These are phyloP conservation scores for Boletus bicolor DNA, from an alignment of 768 basidiomycete genomes.

Conservation along the genomic window DNA sequence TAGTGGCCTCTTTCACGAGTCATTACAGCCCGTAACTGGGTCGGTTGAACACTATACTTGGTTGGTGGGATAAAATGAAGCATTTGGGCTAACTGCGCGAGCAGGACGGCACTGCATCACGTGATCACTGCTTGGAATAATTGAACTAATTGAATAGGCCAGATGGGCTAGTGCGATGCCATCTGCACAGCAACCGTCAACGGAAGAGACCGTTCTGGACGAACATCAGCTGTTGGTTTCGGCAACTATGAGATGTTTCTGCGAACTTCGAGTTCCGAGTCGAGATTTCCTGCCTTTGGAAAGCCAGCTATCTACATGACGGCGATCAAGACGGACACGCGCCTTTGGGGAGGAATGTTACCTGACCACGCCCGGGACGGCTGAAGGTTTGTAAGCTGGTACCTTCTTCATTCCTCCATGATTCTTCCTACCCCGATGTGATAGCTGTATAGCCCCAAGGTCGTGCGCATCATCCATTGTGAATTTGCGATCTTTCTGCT, in stretches of 20 bases:
- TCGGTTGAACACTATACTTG: not conserved
- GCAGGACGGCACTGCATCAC: not conserved
- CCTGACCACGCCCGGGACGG: not conserved
- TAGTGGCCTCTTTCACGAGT: conserved; percentile 22
- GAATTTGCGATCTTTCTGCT: not conserved
- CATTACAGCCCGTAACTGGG: conserved; percentile 16
- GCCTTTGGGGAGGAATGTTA: conserved; percentile 11
- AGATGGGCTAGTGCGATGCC: not conserved
- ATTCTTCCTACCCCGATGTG: conserved; percentile 20
- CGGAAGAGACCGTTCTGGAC: not conserved
- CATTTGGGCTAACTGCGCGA: no score
- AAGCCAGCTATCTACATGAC: conserved; percentile 4
- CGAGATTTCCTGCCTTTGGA: conserved; percentile 8
- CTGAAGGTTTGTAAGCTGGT: conserved; percentile 12
- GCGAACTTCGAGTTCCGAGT: conserved; percentile 3
- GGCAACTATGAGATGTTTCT: not conserved
- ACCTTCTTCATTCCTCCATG: conserved; percentile 1
- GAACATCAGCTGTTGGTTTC: not conserved
- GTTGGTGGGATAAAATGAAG: not conserved
- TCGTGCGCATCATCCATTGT: not conserved
- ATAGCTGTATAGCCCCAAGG: conserved; percentile 9
- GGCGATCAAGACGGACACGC: conserved; percentile 30
- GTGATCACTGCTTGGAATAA: conserved; percentile 5
- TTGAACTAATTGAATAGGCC: not conserved
- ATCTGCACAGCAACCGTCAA: not conserved